Evolutionary conservation across 371 early-diverging fungal species (phyloP).

Genomic region (Lichtheimia ornata): DNA sequence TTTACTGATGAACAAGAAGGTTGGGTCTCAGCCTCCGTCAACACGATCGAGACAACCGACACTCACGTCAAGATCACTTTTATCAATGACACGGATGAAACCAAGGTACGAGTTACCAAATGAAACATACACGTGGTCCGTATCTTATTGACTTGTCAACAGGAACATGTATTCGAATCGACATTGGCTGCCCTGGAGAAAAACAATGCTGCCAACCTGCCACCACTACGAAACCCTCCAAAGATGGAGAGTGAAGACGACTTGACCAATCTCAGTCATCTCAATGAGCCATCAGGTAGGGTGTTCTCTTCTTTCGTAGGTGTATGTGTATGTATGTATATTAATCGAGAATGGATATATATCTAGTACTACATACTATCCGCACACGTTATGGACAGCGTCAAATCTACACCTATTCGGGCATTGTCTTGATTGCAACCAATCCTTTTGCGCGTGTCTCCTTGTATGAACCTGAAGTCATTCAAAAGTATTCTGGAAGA

Average conservation of each 20-base stretch:
- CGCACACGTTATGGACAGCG: conserved; percentile 83
- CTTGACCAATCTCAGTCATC: conserved; percentile 87
- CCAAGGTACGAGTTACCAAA: conserved; percentile 19
- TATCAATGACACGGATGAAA: conserved; percentile 57
- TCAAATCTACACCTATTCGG: conserved; percentile 98
- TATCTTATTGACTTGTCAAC: background rate
- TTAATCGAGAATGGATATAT: background rate
- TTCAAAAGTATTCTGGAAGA: conserved; percentile 91
- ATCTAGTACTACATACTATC: conserved; percentile 84
- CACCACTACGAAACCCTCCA: conserved; percentile 91
- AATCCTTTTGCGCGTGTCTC: conserved; percentile 95
- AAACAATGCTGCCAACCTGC: conserved; percentile 65
- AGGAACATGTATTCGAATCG: conserved; percentile 78
- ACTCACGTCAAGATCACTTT: conserved; percentile 61
- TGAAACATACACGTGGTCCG: background rate
- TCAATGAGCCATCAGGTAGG: conserved; percentile 87
- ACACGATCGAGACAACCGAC: conserved; percentile 53
- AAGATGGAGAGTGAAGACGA: conserved; percentile 89
- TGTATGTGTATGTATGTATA: too few species aligned
- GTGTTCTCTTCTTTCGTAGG: background rate
- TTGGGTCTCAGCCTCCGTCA: conserved; percentile 78
- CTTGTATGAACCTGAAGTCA: conserved; percentile 86
- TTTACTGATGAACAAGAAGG: conserved; percentile 85
- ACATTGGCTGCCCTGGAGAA: conserved; percentile 69
- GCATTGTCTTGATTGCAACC: conserved; percentile 97